Evolutionary conservation across 2,329 filamentous ascomycete species (phyloP), one percentile per base, ranked within the genome.

Genomic region (Setomelanomma holmii): DNA sequence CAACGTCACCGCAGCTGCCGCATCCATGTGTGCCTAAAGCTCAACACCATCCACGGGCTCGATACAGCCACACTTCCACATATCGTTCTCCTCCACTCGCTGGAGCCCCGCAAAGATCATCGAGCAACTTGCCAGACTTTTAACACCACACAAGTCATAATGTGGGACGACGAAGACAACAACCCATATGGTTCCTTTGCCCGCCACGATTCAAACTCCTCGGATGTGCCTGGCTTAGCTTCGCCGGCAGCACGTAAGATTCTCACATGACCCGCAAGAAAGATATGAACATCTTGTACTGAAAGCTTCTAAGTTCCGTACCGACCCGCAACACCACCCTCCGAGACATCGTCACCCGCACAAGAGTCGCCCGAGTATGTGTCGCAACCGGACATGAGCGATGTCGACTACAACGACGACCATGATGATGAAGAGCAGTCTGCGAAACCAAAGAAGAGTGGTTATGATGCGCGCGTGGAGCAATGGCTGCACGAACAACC

Each of bases 131-230:
- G 24, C 34, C 34, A 16, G n/a, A 36, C 12, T n/a, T 12, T 16
- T 17, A 36, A 3, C n/a, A 24, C 6, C 43, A 14, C 10, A 1
- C 36, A 21, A 42, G 34, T 40, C 64, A 53, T 67, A 64, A 98
- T 98, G 93, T 98, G 93, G 93, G 96, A 97, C 83, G 93, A 98
- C 81, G 93, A 98, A 79, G 91, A 98, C 73, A 98, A 98, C 79
- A 98, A 98, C 75, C 93, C 93, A 4, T 97, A 98, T 72, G 93
- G 92, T 68, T 93, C 91, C 76, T 97, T 96, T 79, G 90, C 95
- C 75, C 89, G 90, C 67, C 87, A 90, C 67, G 90, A 96, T 75
- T 90, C 90, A 56, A 86, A 89, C 73, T 83, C 86, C 40, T 91
- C 88, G 22, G 88, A 88, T 24, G 76, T 51, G 21, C 68, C 68